These are phyloP conservation scores for Ambrosiella beaveri DNA, from an alignment of 2,329 filamentous ascomycete genomes.

Conservation along the genomic window DNA sequence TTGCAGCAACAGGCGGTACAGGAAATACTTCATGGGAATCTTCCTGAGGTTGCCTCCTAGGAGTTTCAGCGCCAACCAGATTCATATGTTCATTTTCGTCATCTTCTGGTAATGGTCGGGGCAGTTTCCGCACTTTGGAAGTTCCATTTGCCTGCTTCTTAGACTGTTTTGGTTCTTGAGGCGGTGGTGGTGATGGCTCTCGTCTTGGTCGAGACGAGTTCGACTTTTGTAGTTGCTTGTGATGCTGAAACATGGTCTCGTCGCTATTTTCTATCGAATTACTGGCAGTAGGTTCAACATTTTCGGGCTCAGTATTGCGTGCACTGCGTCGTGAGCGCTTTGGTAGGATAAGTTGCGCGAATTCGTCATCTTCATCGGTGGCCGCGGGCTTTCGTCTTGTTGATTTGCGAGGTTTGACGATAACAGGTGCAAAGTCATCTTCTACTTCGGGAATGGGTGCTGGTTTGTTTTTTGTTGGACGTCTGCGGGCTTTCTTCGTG, in stretches of 20 bases:
- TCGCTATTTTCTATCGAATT: neutral
- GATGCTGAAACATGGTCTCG: slow-evolving; percentile 10
- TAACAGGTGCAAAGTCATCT: slow-evolving; percentile 13
- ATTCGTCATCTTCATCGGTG: slow-evolving; percentile 22
- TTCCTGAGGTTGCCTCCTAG: slow-evolving; percentile 12
- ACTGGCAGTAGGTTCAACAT: neutral
- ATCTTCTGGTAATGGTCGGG: slow-evolving; percentile 4
- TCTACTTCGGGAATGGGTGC: slow-evolving; percentile 8
- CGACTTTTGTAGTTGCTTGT: slow-evolving; percentile 4
- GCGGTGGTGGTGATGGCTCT: slow-evolving; percentile 12
- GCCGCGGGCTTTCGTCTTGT: slow-evolving; percentile 24
- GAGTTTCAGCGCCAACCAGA: slow-evolving; percentile 7
- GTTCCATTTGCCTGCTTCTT: slow-evolving; percentile 15
- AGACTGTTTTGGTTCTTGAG: slow-evolving; percentile 12
- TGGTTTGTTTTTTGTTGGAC: slow-evolving; percentile 19
- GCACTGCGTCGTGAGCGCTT: slow-evolving; percentile 29
- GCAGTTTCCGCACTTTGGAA: slow-evolving; percentile 9
- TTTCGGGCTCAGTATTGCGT: neutral
- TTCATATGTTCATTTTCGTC: slow-evolving; percentile 16
- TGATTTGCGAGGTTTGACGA: slow-evolving; percentile 17
- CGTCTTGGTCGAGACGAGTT: neutral
- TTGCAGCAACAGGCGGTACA: slow-evolving; percentile 26
- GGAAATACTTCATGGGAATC: slow-evolving; percentile 13
- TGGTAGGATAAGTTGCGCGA: slow-evolving; percentile 21
- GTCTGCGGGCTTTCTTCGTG: slow-evolving; percentile 24